Percentiles rank a stretch among this genome's conserved stretches.
Conservation (phyloP, 345 rosid genomes). For the Reutealis trisperma region DNA sequence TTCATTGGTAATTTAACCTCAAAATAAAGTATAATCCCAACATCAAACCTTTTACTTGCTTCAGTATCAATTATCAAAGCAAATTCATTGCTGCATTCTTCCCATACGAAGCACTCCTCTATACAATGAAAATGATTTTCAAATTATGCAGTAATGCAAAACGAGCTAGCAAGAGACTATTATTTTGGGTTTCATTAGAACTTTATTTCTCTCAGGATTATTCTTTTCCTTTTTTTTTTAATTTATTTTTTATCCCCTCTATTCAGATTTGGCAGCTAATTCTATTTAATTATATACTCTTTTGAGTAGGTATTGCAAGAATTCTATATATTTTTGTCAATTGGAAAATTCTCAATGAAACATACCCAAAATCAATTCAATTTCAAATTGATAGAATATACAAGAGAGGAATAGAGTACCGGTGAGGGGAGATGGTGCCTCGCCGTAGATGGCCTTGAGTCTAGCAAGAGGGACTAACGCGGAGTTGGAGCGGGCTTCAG, state of each 20-base stretch:
- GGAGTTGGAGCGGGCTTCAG: slow-evolving; percentile 60
- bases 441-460: slow-evolving; percentile 78
- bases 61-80: neutral
- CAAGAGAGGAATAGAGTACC: slow-evolving; percentile 35
- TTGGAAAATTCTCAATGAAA: neutral
- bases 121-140: neutral
- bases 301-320: too few species aligned
- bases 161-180: neutral
- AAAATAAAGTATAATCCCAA: neutral
- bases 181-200: too few species aligned
- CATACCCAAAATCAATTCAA: neutral
- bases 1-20: neutral
- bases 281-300: too few species aligned
- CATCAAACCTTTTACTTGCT: neutral
- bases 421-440: slow-evolving; percentile 34
- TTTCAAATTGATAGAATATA: neutral
- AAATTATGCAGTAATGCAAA: neutral
- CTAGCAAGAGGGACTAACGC: slow-evolving; percentile 63
- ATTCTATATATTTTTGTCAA: neutral
- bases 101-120: neutral
- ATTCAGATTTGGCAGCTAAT: too few species aligned
- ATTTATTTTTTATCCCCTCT: too few species aligned
- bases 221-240: too few species aligned
- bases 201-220: neutral
- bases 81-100: neutral